A percentile compares a stretch with the other conserved stretches of the same genome.
Conservation (phyloP, 1,284 basidiomycete genomes). For the Ustilago curta region DNA sequence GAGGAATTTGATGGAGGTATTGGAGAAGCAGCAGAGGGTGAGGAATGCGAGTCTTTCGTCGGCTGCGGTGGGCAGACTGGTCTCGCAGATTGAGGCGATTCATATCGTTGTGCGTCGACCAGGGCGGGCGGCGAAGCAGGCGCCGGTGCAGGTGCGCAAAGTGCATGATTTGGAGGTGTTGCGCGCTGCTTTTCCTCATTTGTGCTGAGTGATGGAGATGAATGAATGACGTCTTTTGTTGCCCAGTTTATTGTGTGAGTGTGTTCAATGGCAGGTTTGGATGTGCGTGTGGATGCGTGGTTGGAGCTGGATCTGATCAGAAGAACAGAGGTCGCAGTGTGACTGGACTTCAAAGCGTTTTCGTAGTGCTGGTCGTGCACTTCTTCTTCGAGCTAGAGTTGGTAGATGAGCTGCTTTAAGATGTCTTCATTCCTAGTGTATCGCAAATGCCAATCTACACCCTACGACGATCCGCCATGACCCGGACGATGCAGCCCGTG, state of each 20-base stretch:
- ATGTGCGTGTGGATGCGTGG: not conserved
- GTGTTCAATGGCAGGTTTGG: not conserved
- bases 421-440: not conserved
- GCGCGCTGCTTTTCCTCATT: constrained; percentile 24
- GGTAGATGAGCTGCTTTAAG: not conserved
- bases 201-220: constrained; percentile 19
- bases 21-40: constrained; percentile 17
- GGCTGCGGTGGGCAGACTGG: constrained; percentile 16
- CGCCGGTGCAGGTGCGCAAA: constrained; percentile 20
- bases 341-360: not conserved
- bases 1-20: constrained; percentile 14
- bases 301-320: no score
- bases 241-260: not conserved
- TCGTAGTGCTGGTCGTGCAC: not conserved
- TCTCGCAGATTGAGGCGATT: constrained; percentile 38
- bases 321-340: no score
- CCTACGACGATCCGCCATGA: constrained; percentile 83
- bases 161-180: constrained; percentile 27
- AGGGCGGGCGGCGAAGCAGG: not conserved
- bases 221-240: not conserved
- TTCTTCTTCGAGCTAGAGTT: no score
- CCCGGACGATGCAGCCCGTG: constrained; percentile 94
- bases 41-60: not conserved
- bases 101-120: constrained; percentile 42
- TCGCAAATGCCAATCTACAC: constrained; percentile 11